Percentiles rank a stretch among this genome's conserved stretches.
phyloP scores from a whole-genome alignment of 192 early-diverging fungal genomes.

The Umbelopsis ramanniana region DNA sequence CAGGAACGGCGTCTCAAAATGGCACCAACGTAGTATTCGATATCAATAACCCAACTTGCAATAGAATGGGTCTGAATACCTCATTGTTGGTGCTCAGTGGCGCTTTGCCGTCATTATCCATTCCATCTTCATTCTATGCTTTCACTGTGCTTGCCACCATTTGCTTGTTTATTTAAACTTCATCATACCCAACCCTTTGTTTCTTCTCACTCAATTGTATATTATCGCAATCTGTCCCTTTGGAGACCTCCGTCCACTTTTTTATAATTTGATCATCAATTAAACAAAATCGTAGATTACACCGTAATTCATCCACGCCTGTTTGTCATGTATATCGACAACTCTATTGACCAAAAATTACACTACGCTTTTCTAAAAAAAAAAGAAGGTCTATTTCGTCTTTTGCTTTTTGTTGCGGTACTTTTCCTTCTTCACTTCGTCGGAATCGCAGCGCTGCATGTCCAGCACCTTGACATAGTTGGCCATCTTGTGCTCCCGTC shows the following conservation, averaged over 20 bases:
- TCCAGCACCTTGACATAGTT: constrained; percentile 29
- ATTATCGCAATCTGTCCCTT: background rate
- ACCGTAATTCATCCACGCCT: background rate
- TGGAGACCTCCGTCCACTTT: background rate
- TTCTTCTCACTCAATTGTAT: constrained; percentile 13
- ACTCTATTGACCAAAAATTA: background rate
- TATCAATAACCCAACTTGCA: constrained; percentile 34
- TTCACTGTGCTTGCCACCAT: background rate
- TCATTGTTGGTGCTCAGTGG: constrained; percentile 24
- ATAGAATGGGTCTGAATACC: constrained; percentile 34
- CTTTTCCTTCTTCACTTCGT: constrained; percentile 42
- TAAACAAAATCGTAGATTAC: background rate
- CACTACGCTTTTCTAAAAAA: no score
- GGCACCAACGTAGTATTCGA: constrained; percentile 18
- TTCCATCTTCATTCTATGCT: background rate
- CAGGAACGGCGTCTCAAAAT: background rate
- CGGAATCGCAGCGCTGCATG: constrained; percentile 40
- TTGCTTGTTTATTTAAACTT: background rate
- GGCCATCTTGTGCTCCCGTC: constrained; percentile 26
- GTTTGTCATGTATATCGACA: background rate
- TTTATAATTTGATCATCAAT: background rate
- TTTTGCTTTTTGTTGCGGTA: constrained; percentile 34
- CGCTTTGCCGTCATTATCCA: background rate
- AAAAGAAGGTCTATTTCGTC: background rate
- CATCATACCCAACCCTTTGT: constrained; percentile 4